These are phyloP conservation scores for Pleomassaria siparia DNA, from an alignment of 2,329 filamentous ascomycete species.

Conservation along the genomic window DNA sequence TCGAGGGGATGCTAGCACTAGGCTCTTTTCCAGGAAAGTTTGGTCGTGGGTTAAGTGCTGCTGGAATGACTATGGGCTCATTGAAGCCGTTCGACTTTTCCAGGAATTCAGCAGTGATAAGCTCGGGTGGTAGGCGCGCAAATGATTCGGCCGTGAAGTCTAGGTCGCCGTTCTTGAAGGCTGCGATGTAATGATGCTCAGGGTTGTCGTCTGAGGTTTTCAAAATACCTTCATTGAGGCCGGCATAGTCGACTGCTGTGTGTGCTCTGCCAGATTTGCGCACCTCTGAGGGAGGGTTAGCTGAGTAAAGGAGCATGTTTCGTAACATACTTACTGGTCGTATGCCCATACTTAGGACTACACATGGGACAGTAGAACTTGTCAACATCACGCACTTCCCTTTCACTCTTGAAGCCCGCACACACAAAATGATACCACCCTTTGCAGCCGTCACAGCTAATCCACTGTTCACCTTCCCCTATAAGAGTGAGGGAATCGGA, in stretches of 20 bases:
- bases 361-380: conserved; percentile 67
- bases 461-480: conserved; percentile 63
- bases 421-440: conserved; percentile 69
- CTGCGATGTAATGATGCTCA: conserved; percentile 69
- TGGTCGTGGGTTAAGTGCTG: conserved; percentile 59
- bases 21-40: conserved; percentile 19
- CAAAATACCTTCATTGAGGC: conserved; percentile 65
- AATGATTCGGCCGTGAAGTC: conserved; percentile 63
- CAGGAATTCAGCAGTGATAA: conserved; percentile 64
- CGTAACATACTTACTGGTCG: conserved; percentile 53
- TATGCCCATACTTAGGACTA: conserved; percentile 61
- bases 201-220: conserved; percentile 65
- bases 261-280: conserved; percentile 67
- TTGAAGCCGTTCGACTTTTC: conserved; percentile 64
- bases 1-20: background rate
- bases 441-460: conserved; percentile 69
- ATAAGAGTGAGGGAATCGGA: conserved; percentile 55
- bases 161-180: conserved; percentile 66
- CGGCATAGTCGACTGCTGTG: conserved; percentile 68
- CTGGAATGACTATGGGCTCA: conserved; percentile 68
- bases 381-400: conserved; percentile 66
- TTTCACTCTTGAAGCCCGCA: conserved; percentile 65
- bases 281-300: conserved; percentile 48
- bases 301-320: conserved; percentile 8
- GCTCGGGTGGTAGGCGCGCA: conserved; percentile 63